These are phyloP conservation scores for Ophiocordyceps australis DNA, from an alignment of 2,329 filamentous ascomycete species.

Conservation along the genomic window DNA sequence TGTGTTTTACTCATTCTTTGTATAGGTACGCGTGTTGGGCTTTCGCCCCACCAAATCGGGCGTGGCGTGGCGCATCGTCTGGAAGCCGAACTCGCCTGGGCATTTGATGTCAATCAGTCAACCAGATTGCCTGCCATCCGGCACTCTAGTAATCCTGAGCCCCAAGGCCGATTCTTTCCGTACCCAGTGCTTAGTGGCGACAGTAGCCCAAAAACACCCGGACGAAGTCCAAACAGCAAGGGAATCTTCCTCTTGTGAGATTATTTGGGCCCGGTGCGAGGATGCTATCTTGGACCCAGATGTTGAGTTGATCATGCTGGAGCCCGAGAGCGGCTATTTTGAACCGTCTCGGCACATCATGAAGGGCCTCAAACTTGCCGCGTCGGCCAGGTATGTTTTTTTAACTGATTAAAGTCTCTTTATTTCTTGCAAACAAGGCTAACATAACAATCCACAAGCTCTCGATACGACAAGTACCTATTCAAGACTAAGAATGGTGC, in stretches of 20 bases:
- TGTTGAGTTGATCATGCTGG: constrained; percentile 59
- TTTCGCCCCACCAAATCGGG: constrained; percentile 45
- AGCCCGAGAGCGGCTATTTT: constrained; percentile 55
- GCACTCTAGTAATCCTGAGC: constrained; percentile 33
- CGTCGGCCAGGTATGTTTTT: constrained; percentile 28
- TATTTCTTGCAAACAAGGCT: neutral
- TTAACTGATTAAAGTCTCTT: too few relatives aligned
- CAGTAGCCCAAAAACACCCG: constrained; percentile 52
- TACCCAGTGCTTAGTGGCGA: constrained; percentile 47
- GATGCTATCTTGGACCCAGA: constrained; percentile 51
- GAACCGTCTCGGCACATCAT: constrained; percentile 61
- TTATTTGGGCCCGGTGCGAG: constrained; percentile 46
- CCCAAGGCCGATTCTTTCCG: constrained; percentile 41
- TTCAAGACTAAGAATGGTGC: constrained; percentile 27
- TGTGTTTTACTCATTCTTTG: neutral
- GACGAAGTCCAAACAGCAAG: constrained; percentile 16
- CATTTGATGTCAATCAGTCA: constrained; percentile 42
- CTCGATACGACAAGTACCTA: constrained; percentile 45
- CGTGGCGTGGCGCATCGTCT: constrained; percentile 47
- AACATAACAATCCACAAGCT: constrained; percentile 17
- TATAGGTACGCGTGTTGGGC: constrained; percentile 50
- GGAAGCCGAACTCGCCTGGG: constrained; percentile 46
- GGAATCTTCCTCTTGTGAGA: constrained; percentile 30
- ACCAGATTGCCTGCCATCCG: constrained; percentile 30
- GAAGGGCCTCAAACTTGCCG: constrained; percentile 47